Evolutionary conservation across 2,329 filamentous ascomycete species (phyloP).

Genomic region (Monilinia fructigena): DNA sequence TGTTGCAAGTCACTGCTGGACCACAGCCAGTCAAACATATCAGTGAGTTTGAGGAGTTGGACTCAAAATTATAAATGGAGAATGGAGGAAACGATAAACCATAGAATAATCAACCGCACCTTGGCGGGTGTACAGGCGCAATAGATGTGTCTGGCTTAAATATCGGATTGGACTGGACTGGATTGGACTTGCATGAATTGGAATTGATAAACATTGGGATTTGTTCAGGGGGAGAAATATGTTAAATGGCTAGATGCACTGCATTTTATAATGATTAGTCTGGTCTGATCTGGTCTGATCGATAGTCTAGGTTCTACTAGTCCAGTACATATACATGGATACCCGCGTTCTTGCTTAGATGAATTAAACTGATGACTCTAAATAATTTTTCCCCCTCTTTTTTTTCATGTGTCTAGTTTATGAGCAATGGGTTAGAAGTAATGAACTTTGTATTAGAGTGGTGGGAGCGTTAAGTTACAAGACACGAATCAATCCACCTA

Average conservation of each 20-base stretch:
- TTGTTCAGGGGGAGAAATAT: constrained; percentile 1
- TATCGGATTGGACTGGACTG: not conserved
- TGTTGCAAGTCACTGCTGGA: constrained; percentile 69
- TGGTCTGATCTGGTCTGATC: not conserved
- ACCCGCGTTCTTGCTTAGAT: too few relatives aligned
- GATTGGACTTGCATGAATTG: constrained; percentile 12
- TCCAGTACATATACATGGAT: not conserved
- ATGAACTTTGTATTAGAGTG: too few relatives aligned
- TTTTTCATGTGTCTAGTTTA: too few relatives aligned
- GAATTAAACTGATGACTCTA: too few relatives aligned
- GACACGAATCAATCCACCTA: too few relatives aligned
- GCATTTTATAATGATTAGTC: not conserved
- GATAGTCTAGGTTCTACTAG: not conserved
- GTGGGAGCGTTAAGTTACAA: too few relatives aligned
- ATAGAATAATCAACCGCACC: not conserved
- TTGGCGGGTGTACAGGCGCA: constrained; percentile 1
- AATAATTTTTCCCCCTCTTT: too few relatives aligned
- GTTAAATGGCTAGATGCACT: not conserved
- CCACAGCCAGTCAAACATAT: constrained; percentile 72
- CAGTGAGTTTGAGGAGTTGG: constrained; percentile 81
- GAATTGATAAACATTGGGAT: not conserved
- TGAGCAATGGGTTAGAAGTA: too few relatives aligned
- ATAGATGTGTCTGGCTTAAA: constrained; percentile 8
- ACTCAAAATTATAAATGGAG: constrained; percentile 67
- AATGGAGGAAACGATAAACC: not conserved